phyloP scores from a whole-genome alignment of 1,139 yeast species.

The Taiozyma onychis region DNA sequence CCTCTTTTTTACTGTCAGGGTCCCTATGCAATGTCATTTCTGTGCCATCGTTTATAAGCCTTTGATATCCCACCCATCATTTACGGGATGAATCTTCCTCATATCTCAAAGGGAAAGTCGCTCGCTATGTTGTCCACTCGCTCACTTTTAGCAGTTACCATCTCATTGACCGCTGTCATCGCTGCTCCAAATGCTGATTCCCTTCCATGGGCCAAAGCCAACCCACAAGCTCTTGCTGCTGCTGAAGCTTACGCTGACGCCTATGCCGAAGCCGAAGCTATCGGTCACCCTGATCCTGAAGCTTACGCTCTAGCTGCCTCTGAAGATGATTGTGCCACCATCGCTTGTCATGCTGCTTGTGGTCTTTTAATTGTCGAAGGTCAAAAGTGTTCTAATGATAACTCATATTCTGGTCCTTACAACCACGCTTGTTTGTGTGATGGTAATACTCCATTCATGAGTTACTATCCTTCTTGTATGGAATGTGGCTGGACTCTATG shows the following conservation, averaged over 20 bases:
- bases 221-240: constrained; percentile 1
- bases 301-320: constrained; percentile 12
- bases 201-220: constrained; percentile 2
- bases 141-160: not conserved
- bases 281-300: constrained; percentile 11
- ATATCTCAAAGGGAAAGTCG: not conserved
- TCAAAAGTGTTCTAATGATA: constrained; percentile 5
- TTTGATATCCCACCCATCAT: not conserved
- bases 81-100: not conserved
- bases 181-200: constrained; percentile 8
- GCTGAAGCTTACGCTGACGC: constrained; percentile 4
- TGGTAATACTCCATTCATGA: constrained; percentile 14
- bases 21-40: too few relatives aligned
- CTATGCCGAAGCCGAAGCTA: constrained; percentile 9
- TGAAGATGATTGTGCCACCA: constrained; percentile 12
- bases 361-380: constrained; percentile 10
- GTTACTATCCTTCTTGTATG: constrained; percentile 22
- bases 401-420: constrained; percentile 18
- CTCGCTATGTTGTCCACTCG: constrained; percentile 16
- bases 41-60: not conserved
- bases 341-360: constrained; percentile 13
- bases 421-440: constrained; percentile 21
- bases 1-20: too few relatives aligned
- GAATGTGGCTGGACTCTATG: constrained; percentile 29
- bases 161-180: not conserved